Evolutionary conservation across 345 rosid genomes (phyloP), one percentile per base, ranked within the genome.

Genomic region (Rhodamnia argentea): DNA sequence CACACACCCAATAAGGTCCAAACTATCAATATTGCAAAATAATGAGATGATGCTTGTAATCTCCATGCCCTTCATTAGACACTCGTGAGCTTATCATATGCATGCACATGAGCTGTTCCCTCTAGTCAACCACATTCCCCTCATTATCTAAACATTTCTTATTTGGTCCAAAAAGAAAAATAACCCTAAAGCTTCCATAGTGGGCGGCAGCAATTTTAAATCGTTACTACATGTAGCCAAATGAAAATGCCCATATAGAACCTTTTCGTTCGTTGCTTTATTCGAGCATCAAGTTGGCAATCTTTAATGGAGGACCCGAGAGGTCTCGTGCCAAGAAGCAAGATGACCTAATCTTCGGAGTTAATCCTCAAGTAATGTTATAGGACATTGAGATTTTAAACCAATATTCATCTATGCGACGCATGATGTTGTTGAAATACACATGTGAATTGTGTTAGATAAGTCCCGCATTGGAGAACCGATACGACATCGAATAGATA

Each of bases 31-130:
- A 37, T 70, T 32, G 40, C 44, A 27, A 37, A 64, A n/a, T 12
- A 70, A 18, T 70, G 81, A 42, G 37, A 37, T 12, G 47, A 20
- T 70, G 24, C 78, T 70, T 16, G 76, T 76, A n/a, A 78, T 54
- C 75, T 87, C 86, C 88, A 85, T 83, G 12, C 84, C 56, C 85
- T 84, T 83, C 86, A 89, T 88, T 85, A 88, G 89, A 86, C 85
- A 89, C 88, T 91, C 89, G 92, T 86, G 92, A 90, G 93, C 90
- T 88, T 88, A 91, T 91, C 88, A 90, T 91, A 90, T 85, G 92
- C 83, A 83, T 83, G 92, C 94, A 92, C 94, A 90, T 92, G 94
- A 85, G 88, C 86, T 92, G 94, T 93, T 88, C 51, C 55, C 85
- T 59, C 70, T 47, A 14, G 93, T 92, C 93, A 90, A 90, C 83